These are phyloP conservation scores for Leccinum pellstonianum DNA, from an alignment of 768 basidiomycete species.

Conservation along the genomic window DNA sequence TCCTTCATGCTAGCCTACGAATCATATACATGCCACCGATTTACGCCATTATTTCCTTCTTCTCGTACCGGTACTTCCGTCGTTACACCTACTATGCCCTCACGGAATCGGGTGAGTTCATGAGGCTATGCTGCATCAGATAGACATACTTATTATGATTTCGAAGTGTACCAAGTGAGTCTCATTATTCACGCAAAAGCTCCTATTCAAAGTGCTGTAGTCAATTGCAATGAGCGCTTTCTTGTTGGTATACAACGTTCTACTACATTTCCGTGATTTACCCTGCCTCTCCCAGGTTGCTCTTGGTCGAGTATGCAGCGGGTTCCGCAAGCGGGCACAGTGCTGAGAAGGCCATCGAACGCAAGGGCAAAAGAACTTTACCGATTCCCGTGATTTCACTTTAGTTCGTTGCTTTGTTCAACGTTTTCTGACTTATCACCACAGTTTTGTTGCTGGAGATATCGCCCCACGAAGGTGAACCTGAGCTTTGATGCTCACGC, in stretches of 20 bases:
- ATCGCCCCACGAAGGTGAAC: slow-evolving; percentile 72
- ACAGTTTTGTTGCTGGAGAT: slow-evolving; percentile 80
- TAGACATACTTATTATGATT: slow-evolving; percentile 27
- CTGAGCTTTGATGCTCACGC: background rate
- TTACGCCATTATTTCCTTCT: slow-evolving; percentile 80
- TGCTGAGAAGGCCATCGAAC: slow-evolving; percentile 63
- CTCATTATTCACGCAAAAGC: background rate
- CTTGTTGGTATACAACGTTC: slow-evolving; percentile 49
- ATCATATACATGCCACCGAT: slow-evolving; percentile 83
- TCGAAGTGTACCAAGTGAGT: slow-evolving; percentile 65
- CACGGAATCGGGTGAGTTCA: slow-evolving; percentile 45
- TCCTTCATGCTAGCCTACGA: slow-evolving; percentile 49
- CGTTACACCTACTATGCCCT: slow-evolving; percentile 66
- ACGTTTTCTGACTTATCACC: background rate
- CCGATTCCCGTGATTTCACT: slow-evolving; percentile 58
- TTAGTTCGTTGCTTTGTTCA: background rate
- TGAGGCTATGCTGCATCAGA: background rate
- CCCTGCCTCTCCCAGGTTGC: slow-evolving; percentile 43
- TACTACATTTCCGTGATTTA: background rate
- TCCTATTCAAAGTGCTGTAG: slow-evolving; percentile 37
- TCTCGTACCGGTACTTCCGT: slow-evolving; percentile 82
- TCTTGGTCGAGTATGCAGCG: slow-evolving; percentile 85
- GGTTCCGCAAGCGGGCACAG: slow-evolving; percentile 61
- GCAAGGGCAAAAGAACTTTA: slow-evolving; percentile 75
- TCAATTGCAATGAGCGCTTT: slow-evolving; percentile 85